phyloP scores from a whole-genome alignment of 768 basidiomycete genomes.

The Chalciporus chontae region DNA sequence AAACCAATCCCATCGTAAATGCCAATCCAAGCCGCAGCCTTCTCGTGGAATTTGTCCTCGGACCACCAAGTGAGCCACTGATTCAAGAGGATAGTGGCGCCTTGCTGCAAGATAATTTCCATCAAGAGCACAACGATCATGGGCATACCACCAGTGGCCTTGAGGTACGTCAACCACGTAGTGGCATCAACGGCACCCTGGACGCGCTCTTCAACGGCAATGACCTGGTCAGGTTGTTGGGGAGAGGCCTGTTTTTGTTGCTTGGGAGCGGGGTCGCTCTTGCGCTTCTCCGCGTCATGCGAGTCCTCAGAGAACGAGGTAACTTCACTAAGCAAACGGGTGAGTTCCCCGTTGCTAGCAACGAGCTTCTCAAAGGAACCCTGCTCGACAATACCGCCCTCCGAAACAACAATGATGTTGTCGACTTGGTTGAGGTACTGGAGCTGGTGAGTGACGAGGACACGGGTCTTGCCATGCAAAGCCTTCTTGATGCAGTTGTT shows the following conservation, averaged over 20 bases:
- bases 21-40: conserved; percentile 27
- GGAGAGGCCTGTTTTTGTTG: conserved; percentile 11
- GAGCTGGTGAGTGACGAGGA: conserved; percentile 30
- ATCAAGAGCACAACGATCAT: conserved; percentile 20
- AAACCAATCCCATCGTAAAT: conserved; percentile 28
- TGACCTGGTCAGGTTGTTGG: conserved; percentile 15
- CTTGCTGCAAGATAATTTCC: conserved; percentile 22
- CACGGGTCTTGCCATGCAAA: conserved; percentile 23
- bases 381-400: conserved; percentile 44
- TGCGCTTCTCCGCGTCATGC: conserved; percentile 17
- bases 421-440: conserved; percentile 36
- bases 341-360: conserved; percentile 23
- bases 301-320: conserved; percentile 7
- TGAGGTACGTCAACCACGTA: conserved; percentile 32
- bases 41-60: conserved; percentile 21
- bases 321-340: conserved; percentile 23
- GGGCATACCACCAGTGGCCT: conserved; percentile 23
- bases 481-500: conserved; percentile 23
- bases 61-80: conserved; percentile 34
- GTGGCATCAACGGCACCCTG: conserved; percentile 20
- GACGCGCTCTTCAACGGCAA: conserved; percentile 25
- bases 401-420: conserved; percentile 44
- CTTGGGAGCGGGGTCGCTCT: conserved; percentile 11
- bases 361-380: conserved; percentile 41
- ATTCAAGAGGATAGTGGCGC: conserved; percentile 20